These are phyloP conservation scores for Podospora comata DNA, from an alignment of 495 filamentous ascomycete genomes.

Conservation along the genomic window DNA sequence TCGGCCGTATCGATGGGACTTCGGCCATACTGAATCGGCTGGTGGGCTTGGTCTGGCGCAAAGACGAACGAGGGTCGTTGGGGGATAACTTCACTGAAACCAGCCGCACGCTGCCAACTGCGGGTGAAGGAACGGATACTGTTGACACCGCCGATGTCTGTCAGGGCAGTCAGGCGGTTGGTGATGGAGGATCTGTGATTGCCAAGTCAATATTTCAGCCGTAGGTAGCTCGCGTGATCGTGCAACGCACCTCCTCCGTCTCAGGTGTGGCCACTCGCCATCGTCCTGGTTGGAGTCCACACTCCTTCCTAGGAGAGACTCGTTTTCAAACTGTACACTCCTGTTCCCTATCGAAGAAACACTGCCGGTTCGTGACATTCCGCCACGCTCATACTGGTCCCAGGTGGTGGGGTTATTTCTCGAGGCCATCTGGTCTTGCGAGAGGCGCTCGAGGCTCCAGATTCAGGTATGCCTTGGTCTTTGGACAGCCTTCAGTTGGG, in stretches of 20 bases:
- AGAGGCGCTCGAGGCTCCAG: neutral
- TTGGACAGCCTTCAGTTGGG: neutral
- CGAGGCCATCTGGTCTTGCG: slow-evolving; percentile 25
- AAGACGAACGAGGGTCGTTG: slow-evolving; percentile 68
- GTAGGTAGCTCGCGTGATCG: neutral
- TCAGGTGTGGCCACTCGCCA: slow-evolving; percentile 36
- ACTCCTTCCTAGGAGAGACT: slow-evolving; percentile 41
- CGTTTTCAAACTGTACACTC: slow-evolving; percentile 38
- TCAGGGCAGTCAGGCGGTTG: slow-evolving; percentile 61
- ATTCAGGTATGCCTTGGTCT: neutral
- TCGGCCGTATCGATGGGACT: slow-evolving; percentile 30
- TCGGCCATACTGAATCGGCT: slow-evolving; percentile 33
- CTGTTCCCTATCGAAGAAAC: slow-evolving; percentile 34
- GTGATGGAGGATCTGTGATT: slow-evolving; percentile 66
- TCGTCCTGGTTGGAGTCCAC: slow-evolving; percentile 28
- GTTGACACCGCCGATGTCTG: slow-evolving; percentile 85
- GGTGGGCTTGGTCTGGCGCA: slow-evolving; percentile 43
- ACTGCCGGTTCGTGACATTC: slow-evolving; percentile 37
- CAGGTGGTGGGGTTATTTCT: slow-evolving; percentile 50
- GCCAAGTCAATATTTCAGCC: slow-evolving; percentile 14
- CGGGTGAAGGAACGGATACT: slow-evolving; percentile 91
- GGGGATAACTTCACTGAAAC: slow-evolving; percentile 80
- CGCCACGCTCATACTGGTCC: slow-evolving; percentile 47
- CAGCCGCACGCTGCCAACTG: slow-evolving; percentile 89
- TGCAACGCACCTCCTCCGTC: slow-evolving; percentile 36